Evolutionary conservation across 2,329 filamentous ascomycete species (phyloP).

Genomic region (Truncatella angustata): DNA sequence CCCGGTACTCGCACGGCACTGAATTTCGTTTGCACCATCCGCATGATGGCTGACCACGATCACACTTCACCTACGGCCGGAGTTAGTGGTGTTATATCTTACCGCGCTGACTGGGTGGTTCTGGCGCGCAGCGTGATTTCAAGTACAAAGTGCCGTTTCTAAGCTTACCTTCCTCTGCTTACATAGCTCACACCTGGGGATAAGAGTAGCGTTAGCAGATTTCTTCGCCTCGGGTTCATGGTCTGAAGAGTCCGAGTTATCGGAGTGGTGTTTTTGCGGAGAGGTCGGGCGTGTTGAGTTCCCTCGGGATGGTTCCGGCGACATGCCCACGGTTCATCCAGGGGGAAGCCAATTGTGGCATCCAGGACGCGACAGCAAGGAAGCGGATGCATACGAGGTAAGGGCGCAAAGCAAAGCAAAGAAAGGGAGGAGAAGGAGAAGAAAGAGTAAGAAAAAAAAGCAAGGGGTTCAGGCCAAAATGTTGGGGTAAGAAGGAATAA

Average conservation of each 20-base stretch:
- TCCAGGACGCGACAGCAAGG: not conserved
- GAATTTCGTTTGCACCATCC: constrained; percentile 67
- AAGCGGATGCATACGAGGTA: not conserved
- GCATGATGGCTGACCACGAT: constrained; percentile 71
- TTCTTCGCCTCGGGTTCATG: constrained; percentile 16
- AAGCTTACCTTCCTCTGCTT: constrained; percentile 68
- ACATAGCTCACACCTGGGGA: constrained; percentile 68
- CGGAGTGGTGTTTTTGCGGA: constrained; percentile 12
- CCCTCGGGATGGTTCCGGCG: not conserved
- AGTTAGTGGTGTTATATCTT: not conserved
- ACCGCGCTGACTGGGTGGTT: not conserved
- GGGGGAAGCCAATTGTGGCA: not conserved
- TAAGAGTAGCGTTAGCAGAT: constrained; percentile 33
- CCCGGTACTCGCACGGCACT: constrained; percentile 65
- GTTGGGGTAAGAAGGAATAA: constrained; percentile 15
- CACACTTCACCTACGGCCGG: constrained; percentile 62
- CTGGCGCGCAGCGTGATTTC: not conserved
- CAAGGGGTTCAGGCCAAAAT: constrained; percentile 10
- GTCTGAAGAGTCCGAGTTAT: constrained; percentile 20
- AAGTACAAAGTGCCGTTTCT: not conserved
- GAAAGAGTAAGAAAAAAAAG: not conserved
- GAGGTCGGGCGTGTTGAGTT: constrained; percentile 1
- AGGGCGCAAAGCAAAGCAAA: not conserved
- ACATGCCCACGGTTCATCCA: constrained; percentile 3
- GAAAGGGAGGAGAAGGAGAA: not conserved